Percentiles rank a stretch among this genome's conserved stretches.
Evolutionary conservation across 2,329 filamentous ascomycete genomes (phyloP).

Genomic region (Dactylellina cionopaga): DNA sequence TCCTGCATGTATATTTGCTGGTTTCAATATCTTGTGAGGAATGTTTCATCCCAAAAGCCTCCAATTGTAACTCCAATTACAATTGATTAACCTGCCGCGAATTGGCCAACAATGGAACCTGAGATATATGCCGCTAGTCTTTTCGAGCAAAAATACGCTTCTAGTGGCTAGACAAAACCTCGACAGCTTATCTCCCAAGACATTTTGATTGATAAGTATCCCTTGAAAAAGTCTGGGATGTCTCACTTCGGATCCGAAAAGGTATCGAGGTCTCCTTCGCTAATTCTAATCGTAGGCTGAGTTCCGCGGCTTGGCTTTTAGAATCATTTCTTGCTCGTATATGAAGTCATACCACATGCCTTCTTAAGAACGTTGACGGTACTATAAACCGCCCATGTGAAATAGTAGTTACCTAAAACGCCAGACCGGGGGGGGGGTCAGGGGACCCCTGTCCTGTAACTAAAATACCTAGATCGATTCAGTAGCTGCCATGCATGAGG

Average conservation of each 20-base stretch:
- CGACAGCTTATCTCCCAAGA: constrained; percentile 10
- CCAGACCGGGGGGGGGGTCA: constrained; percentile 10
- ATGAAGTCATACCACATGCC: constrained; percentile 53
- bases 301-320: constrained; percentile 6
- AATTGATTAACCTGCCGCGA: neutral
- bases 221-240: constrained; percentile 8
- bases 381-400: constrained; percentile 32
- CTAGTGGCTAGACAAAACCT: neutral
- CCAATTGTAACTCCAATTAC: neutral
- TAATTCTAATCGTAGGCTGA: constrained; percentile 9
- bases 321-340: neutral
- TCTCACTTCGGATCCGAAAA: constrained; percentile 20
- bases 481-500: constrained; percentile 19
- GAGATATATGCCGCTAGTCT: too few relatives aligned
- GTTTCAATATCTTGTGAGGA: constrained; percentile 6
- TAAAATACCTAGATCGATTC: constrained; percentile 36
- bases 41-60: constrained; percentile 1
- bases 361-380: constrained; percentile 16
- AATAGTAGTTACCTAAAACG: constrained; percentile 45
- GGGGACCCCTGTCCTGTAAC: constrained; percentile 14
- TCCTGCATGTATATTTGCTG: neutral
- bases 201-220: constrained; percentile 24
- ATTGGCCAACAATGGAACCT: too few relatives aligned
- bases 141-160: neutral
- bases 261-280: neutral